Evolutionary conservation across 352 stramenopile genomes (phyloP), one percentile per base, ranked within the genome.

Genomic region (Phytophthora pseudosyringae): DNA sequence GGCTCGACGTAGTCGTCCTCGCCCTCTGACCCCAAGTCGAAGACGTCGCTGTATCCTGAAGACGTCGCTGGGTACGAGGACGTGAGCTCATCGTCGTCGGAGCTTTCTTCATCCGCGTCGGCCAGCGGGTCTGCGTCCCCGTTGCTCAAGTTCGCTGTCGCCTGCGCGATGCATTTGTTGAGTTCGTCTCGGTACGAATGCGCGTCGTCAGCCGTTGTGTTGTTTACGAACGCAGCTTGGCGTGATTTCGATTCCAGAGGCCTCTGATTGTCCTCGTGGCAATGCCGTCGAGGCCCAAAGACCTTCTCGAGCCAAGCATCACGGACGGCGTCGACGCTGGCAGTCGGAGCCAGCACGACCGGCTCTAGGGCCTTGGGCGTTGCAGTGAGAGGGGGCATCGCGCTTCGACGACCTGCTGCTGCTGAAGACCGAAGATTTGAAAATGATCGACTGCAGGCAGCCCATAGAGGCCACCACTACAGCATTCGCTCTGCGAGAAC

Each of bases 291-390:
- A 28, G 33, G 18, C 1, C 46, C 58, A 13, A 63, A 59, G 29
- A 69, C 51, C 36, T 69, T 73, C 21, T 54, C 53, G 29, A 65
- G 35, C 65, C 65, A 73, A 0, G 57, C 38, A 39, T 56, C 55
- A 32, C 28, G 53, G 4, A n/a, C 11, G 7, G 38, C 26, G 1
- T 59, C 18, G 21, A 40, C 32, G 31, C 36, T 48, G 29, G 25
- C 25, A 39, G 5, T 54, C 12, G 33, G 59, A 3, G 51, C 33
- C 25, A 65, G 11, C 13, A 38, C 32, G 21, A 66, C 29, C 41
- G 49, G 56, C 10, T 71, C 31, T 33, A 62, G 28, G 1, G 48
- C 15, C 49, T 57, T 67, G 4, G 62, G 25, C 41, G 55, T 53
- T 31, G 48, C 48, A 35, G 47, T 67, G 25, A 67, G 49, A 16